Evolutionary conservation across 768 basidiomycete species (phyloP), one percentile per base, ranked within the genome.

Genomic region (Lactifluus subvellereus): DNA sequence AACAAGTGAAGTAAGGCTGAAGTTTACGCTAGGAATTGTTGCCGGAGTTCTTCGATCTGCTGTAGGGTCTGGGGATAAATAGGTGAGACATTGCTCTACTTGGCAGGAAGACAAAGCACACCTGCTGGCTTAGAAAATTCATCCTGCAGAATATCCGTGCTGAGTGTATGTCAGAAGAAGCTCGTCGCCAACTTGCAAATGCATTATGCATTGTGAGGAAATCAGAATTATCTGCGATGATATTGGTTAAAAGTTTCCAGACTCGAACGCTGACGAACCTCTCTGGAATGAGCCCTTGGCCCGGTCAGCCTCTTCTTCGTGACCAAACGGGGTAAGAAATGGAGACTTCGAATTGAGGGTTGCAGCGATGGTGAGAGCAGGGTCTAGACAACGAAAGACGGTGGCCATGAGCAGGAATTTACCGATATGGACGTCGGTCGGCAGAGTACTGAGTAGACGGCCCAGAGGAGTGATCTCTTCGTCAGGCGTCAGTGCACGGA

Each of bases 391-490:
- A 50, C 85, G 84, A 72, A 98, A 91, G 43, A 94, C 72, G 2
- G 88, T 86, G 6, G 94, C 88, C 30, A 86, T 84, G 47, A 98
- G 78, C 16, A 98, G 78, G 71, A 98, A 90, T 77, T 98, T 97
- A 43, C 94, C 95, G 4, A 97, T 82, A 72, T 98, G 93, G 16
- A 98, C 95, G 71, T 99, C 96, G 51, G 94, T 91, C 0, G 96
- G 96, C 43, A 99, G 78, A 71, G 91, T 90, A 77, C 91, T 93
- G 45, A 99, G 79, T 27, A 96, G 77, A 57, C 86, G 80, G 45
- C 96, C 96, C 85, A 98, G 89, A 0, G 94, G 88, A 1, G 96
- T 98, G 64, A 99, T 95, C 18, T 96, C 94, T 72, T 99, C 93
- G 1, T 79, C 77, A 2, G 81, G 69, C 1, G 93, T 98, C 63